Evolutionary conservation across 2,329 filamentous ascomycete species (phyloP).

Genomic region (Macrophomina pseudophaseolina): DNA sequence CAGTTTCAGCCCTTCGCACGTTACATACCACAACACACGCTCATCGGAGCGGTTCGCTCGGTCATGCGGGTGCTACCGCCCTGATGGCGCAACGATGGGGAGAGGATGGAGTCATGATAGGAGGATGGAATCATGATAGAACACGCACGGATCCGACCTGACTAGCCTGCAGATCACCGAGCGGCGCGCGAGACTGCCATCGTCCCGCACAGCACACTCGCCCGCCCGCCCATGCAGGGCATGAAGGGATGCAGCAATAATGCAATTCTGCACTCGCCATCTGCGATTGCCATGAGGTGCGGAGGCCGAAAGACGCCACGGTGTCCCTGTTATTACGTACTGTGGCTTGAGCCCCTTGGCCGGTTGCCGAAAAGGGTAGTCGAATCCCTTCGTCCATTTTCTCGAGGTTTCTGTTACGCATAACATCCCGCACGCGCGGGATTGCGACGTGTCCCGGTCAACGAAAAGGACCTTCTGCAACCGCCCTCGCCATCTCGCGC

Average conservation of each 20-base stretch:
- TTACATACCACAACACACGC: background rate
- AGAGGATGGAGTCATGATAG: slow-evolving; percentile 20
- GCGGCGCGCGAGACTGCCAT: background rate
- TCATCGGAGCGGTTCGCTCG: background rate
- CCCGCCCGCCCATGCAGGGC: background rate
- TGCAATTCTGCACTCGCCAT: background rate
- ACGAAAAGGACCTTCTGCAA: background rate
- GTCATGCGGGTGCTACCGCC: background rate
- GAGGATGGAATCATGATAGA: background rate
- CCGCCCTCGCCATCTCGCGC: background rate
- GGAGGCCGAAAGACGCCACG: background rate
- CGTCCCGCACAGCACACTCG: background rate
- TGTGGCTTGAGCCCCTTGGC: slow-evolving; percentile 18
- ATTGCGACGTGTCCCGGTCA: background rate
- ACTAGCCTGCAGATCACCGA: slow-evolving; percentile 12
- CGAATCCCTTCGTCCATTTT: background rate
- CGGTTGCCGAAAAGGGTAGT: background rate
- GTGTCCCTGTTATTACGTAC: slow-evolving; percentile 7
- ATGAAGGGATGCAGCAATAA: background rate
- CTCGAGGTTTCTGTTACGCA: slow-evolving; percentile 20
- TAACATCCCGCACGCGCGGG: slow-evolving; percentile 21
- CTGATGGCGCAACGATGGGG: slow-evolving; percentile 12
- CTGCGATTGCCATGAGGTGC: background rate
- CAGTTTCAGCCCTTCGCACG: background rate
- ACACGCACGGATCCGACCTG: slow-evolving; percentile 1